phyloP scores from a whole-genome alignment of 2,329 filamentous ascomycete genomes.

The Botrytis fabae region DNA sequence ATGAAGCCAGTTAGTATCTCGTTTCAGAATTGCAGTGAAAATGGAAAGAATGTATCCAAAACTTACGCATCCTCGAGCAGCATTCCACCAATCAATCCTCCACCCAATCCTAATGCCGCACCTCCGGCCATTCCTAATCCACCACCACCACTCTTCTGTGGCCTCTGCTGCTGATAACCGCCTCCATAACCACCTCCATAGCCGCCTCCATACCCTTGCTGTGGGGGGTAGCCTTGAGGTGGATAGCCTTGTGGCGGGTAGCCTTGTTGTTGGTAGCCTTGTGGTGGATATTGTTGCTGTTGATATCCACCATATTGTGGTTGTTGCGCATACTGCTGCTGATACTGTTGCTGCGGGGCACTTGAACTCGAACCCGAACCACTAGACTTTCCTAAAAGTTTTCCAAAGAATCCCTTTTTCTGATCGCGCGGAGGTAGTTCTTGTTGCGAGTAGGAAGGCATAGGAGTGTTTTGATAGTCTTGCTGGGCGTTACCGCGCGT shows the following conservation, averaged over 20 bases:
- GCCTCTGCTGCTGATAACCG: constrained; percentile 39
- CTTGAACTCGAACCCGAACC: constrained; percentile 22
- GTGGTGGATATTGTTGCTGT: constrained; percentile 42
- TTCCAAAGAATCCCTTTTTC: constrained; percentile 51
- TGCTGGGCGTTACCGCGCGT: constrained; percentile 29
- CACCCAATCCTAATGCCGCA: constrained; percentile 75
- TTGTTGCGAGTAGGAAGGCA: constrained; percentile 30
- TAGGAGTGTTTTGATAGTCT: constrained; percentile 38
- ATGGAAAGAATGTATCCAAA: not conserved
- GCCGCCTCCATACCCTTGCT: constrained; percentile 38
- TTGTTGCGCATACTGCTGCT: constrained; percentile 24
- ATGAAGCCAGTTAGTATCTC: constrained; percentile 1
- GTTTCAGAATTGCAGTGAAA: not conserved
- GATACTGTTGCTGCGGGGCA: constrained; percentile 38
- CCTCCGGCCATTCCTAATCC: constrained; percentile 72
- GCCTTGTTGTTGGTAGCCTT: constrained; percentile 39
- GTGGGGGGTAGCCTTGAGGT: constrained; percentile 38
- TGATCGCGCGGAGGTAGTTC: constrained; percentile 48
- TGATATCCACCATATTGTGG: constrained; percentile 25
- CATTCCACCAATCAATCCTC: constrained; percentile 76
- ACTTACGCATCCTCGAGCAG: constrained; percentile 61
- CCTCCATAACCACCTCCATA: constrained; percentile 43
- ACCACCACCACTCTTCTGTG: constrained; percentile 47
- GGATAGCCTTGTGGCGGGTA: constrained; percentile 42
- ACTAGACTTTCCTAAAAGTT: constrained; percentile 47